phyloP scores from a whole-genome alignment of 495 filamentous ascomycete species.

The Ascodesmis nigricans region DNA sequence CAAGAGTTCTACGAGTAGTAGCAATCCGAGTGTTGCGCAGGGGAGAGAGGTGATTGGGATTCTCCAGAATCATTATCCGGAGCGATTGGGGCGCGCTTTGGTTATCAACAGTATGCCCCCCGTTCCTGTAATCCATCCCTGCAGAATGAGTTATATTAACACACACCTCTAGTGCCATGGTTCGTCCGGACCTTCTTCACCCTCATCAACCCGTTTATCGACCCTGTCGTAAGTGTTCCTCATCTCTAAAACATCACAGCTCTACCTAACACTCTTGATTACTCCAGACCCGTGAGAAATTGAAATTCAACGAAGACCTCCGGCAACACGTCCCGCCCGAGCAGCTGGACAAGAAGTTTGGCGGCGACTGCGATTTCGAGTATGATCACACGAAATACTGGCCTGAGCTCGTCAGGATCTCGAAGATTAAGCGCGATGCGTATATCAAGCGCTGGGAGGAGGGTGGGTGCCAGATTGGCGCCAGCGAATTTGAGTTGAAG shows the following conservation, averaged over 20 bases:
- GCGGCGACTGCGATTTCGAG: slow-evolving; percentile 49
- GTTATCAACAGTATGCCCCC: slow-evolving; percentile 53
- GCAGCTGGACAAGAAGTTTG: slow-evolving; percentile 53
- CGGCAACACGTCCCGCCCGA: slow-evolving; percentile 47
- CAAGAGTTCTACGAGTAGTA: slow-evolving; percentile 53
- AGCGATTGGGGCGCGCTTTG: slow-evolving; percentile 69
- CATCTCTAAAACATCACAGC: background rate
- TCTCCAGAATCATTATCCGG: slow-evolving; percentile 83
- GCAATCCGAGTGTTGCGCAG: slow-evolving; percentile 49
- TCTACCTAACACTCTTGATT: background rate
- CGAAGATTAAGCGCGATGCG: slow-evolving; percentile 34
- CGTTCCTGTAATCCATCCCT: background rate
- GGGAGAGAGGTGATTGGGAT: slow-evolving; percentile 65
- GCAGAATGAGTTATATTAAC: background rate
- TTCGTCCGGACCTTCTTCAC: slow-evolving; percentile 81
- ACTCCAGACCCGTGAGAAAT: slow-evolving; percentile 54
- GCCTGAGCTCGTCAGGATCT: slow-evolving; percentile 55
- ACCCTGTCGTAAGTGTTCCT: slow-evolving; percentile 34
- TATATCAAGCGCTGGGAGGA: slow-evolving; percentile 49
- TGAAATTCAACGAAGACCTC: slow-evolving; percentile 86
- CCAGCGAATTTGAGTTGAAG: slow-evolving; percentile 60
- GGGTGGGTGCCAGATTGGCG: slow-evolving; percentile 57
- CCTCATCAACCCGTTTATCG: slow-evolving; percentile 84
- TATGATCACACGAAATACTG: slow-evolving; percentile 80
- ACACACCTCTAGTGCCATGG: slow-evolving; percentile 45